Base-by-base conservation (phyloP, 441 rosid species). In the Syzygium syzygioides region DNA sequence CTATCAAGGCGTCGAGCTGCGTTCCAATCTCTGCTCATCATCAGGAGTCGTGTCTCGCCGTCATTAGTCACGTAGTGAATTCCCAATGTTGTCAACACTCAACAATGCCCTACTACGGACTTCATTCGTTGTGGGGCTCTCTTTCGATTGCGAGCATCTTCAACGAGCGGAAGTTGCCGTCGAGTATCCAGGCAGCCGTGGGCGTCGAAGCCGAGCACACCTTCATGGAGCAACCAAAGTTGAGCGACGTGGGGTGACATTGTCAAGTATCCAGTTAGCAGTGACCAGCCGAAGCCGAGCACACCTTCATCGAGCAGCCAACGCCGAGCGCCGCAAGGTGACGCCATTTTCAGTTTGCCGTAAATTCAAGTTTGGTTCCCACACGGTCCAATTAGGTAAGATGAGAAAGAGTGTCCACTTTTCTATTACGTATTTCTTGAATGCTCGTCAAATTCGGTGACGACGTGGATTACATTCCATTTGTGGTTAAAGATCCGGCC, bases 1-100 rank as follows among this genome's bases (percentile, higher is more conserved):
- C 18, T 17, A 6, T 54, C 56, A 54, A 6, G 56, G 56, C 19
- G 56, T 8, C 34, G 6, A 64, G 20, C 34, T 64, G 28, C 37
- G 15, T 32, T n/a, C 71, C 71, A 64, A 15, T 64, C 71, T 9
- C 18, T 7, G 5, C 71, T 30, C 71, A 15, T 64, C 10, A 4
- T n/a, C 7, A 14, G 20, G 71, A 62, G 71, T 3, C 4, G 0
- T 14, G 10, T 18, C 68, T n/a, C 28, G 34, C 1, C 1, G 0
- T 62, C 8, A 15, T 14, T 14, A 62, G 37, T 30, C 20, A 64
- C 17, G 5, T 37, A 11, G 50, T 8, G 32, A 66, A 30, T 15
- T 17, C 9, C 17, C 23, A 8, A 64, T 32, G 41, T 66, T 30
- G 13, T 66, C 41, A 4, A 17, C 41, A 66, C 41, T 66, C 12